Evolutionary conservation across 2,329 filamentous ascomycete species (phyloP).

Genomic region (Arthrobotrys musiformis): DNA sequence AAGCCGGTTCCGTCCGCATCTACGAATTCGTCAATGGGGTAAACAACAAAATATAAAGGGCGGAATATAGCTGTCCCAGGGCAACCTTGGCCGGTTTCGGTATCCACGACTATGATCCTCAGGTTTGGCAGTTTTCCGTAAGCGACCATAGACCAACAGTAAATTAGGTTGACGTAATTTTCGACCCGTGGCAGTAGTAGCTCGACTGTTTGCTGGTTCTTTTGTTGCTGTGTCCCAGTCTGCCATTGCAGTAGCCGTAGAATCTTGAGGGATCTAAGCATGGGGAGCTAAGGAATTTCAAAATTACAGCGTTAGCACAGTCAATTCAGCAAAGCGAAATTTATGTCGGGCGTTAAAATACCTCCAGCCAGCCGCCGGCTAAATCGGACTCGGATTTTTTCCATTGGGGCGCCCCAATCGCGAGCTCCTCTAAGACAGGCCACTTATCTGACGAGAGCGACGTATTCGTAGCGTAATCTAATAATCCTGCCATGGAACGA

Average conservation of each 20-base stretch:
- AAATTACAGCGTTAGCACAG: not conserved
- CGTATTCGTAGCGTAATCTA: conserved; percentile 1
- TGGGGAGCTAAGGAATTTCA: not conserved
- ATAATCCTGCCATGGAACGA: conserved; percentile 20
- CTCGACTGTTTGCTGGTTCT: not conserved
- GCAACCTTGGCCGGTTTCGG: not conserved
- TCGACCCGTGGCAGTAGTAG: not conserved
- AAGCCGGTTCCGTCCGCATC: not conserved
- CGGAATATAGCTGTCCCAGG: not conserved
- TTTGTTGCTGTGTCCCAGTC: not conserved
- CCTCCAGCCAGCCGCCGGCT: not conserved
- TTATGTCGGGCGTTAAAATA: not conserved
- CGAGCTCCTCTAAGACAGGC: conserved; percentile 2
- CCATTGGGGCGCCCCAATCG: not conserved
- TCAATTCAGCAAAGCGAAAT: not conserved
- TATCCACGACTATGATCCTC: conserved; percentile 16
- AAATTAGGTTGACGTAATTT: not conserved
- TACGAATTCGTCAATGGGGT: not conserved
- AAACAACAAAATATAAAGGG: not conserved
- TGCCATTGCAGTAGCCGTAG: conserved; percentile 13
- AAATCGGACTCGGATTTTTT: not conserved
- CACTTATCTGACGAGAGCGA: conserved; percentile 21
- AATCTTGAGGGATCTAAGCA: not conserved
- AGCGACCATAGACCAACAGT: not conserved
- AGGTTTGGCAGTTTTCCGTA: not conserved